phyloP scores from a whole-genome alignment of 176 grass and related monocot genomes.

The Oryza meyeriana region DNA sequence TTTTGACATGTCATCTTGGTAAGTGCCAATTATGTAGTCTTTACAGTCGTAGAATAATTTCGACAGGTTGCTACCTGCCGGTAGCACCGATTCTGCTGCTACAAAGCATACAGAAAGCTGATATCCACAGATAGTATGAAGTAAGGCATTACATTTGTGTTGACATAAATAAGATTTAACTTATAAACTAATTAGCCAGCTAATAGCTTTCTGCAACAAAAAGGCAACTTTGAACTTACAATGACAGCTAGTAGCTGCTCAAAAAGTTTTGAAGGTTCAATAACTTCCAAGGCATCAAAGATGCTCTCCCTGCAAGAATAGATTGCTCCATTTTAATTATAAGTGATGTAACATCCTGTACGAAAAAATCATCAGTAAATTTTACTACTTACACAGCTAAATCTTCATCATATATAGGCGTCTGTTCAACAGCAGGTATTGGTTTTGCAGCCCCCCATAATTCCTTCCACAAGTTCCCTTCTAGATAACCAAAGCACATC shows the following conservation, averaged over 20 bases:
- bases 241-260: slow-evolving; percentile 67
- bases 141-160: neutral
- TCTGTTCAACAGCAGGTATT: slow-evolving; percentile 77
- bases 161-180: slow-evolving; percentile 11
- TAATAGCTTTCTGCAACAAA: neutral
- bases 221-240: slow-evolving; percentile 45
- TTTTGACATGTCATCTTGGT: slow-evolving; percentile 45
- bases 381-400: slow-evolving; percentile 82
- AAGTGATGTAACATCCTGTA: neutral
- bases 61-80: slow-evolving; percentile 53
- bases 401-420: slow-evolving; percentile 99
- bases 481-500: slow-evolving; percentile 29
- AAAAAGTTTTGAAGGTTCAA: slow-evolving; percentile 76
- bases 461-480: slow-evolving; percentile 98
- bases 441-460: slow-evolving; percentile 89
- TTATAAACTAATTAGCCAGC: slow-evolving; percentile 19
- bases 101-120: slow-evolving; percentile 81
- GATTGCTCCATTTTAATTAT: slow-evolving; percentile 13
- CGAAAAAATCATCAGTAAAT: slow-evolving; percentile 8
- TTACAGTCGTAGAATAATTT: slow-evolving; percentile 86
- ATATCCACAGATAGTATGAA: slow-evolving; percentile 38
- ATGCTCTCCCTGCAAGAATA: slow-evolving; percentile 77
- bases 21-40: slow-evolving; percentile 64
- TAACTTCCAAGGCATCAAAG: slow-evolving; percentile 71
- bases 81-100: slow-evolving; percentile 56